These are phyloP conservation scores for Clavispora phyllophila DNA, from an alignment of 805 yeast species.

Conservation along the genomic window DNA sequence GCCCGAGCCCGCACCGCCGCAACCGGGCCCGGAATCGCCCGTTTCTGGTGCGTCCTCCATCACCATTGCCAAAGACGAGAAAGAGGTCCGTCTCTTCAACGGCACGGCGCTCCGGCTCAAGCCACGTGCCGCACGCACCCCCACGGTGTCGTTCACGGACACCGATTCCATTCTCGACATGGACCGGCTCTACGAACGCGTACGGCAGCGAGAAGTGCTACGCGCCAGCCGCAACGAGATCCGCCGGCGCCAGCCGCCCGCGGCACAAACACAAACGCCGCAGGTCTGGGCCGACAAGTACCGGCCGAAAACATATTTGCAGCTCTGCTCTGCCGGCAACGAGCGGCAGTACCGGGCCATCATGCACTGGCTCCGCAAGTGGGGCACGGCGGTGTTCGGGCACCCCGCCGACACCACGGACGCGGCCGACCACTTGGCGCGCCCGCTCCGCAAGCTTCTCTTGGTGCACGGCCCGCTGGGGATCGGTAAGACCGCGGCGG, in stretches of 20 bases:
- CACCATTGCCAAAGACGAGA: not conserved
- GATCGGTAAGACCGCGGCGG: constrained; percentile 84
- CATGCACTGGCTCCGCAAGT: constrained; percentile 37
- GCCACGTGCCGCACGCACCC: constrained; percentile 5
- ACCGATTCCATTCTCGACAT: constrained; percentile 12
- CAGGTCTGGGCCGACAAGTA: constrained; percentile 39
- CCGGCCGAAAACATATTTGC: constrained; percentile 29
- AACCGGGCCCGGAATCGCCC: not conserved
- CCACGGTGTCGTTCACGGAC: constrained; percentile 1
- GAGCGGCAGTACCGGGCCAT: constrained; percentile 35
- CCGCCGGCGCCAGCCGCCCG: not conserved
- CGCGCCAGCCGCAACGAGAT: constrained; percentile 3
- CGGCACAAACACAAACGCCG: not conserved
- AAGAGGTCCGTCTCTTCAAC: constrained; percentile 8
- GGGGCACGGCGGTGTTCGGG: constrained; percentile 31
- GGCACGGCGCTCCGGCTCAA: constrained; percentile 10
- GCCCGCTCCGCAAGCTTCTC: constrained; percentile 52
- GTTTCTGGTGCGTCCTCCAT: not conserved
- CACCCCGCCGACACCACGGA: constrained; percentile 12
- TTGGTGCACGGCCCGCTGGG: constrained; percentile 92
- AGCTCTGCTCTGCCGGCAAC: constrained; percentile 42
- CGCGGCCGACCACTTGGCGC: constrained; percentile 25
- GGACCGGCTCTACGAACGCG: constrained; percentile 15
- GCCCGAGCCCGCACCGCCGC: not conserved
- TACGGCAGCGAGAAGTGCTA: constrained; percentile 8